phyloP scores from a whole-genome alignment of 805 yeast genomes.

The Ogataea salicorniae region DNA sequence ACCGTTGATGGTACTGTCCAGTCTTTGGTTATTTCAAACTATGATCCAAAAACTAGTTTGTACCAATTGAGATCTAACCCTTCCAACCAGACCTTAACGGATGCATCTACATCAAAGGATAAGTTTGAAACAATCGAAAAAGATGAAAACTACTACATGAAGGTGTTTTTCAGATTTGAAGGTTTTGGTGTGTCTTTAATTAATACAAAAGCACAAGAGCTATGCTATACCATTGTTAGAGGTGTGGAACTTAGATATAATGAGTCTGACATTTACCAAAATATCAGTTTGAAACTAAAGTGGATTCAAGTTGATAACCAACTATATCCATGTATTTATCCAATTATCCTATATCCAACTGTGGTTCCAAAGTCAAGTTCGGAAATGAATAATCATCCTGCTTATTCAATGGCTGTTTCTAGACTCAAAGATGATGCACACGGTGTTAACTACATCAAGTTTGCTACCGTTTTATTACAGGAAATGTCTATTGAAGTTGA shows the following conservation, averaged over 20 bases:
- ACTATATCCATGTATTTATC: slow-evolving; percentile 80
- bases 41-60: slow-evolving; percentile 71
- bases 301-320: slow-evolving; percentile 97
- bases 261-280: slow-evolving; percentile 81
- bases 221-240: slow-evolving; percentile 74
- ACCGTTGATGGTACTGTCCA: slow-evolving; percentile 96
- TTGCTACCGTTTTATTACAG: slow-evolving; percentile 83
- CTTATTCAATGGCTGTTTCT: slow-evolving; percentile 80
- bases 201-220: slow-evolving; percentile 64
- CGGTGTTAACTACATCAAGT: slow-evolving; percentile 86
- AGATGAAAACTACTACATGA: slow-evolving; percentile 49
- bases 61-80: slow-evolving; percentile 48
- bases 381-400: slow-evolving; percentile 86
- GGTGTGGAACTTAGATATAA: slow-evolving; percentile 79
- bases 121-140: slow-evolving; percentile 52
- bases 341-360: slow-evolving; percentile 84
- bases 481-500: slow-evolving; percentile 91
- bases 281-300: slow-evolving; percentile 71
- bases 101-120: slow-evolving; percentile 29
- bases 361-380: slow-evolving; percentile 78
- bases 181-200: slow-evolving; percentile 88
- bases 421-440: slow-evolving; percentile 83
- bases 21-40: slow-evolving; percentile 76
- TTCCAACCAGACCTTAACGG: slow-evolving; percentile 20
- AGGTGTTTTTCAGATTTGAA: slow-evolving; percentile 59